phyloP scores from a whole-genome alignment of 1,139 yeast species.

The Groenewaldozyma sp. region DNA sequence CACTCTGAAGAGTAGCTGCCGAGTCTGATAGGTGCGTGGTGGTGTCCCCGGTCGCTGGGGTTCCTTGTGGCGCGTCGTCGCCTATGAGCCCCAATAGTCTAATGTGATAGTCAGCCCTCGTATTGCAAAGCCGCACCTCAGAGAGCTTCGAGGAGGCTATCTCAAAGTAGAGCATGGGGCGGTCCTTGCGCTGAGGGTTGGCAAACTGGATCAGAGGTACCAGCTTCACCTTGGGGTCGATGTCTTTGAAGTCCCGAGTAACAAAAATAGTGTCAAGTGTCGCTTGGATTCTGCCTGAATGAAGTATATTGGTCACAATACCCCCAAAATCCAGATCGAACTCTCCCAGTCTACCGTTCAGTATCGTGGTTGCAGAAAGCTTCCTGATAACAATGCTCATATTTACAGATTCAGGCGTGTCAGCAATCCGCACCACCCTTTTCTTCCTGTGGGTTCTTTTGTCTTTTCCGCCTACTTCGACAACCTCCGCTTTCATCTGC shows the following conservation, averaged over 20 bases:
- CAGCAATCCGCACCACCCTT: slow-evolving; percentile 5
- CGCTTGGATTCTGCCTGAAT: slow-evolving; percentile 8
- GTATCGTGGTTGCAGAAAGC: slow-evolving; percentile 7
- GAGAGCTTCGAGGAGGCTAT: slow-evolving; percentile 12
- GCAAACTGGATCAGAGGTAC: slow-evolving; percentile 19
- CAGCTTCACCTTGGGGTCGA: slow-evolving; percentile 14
- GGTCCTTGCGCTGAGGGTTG: slow-evolving; percentile 15
- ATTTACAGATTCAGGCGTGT: slow-evolving; percentile 3
- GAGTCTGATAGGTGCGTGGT: slow-evolving; percentile 7
- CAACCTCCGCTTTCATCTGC: not conserved
- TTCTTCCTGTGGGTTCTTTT: not conserved
- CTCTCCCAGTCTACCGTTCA: slow-evolving; percentile 13
- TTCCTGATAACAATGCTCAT: slow-evolving; percentile 4
- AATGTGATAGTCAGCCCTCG: slow-evolving; percentile 23
- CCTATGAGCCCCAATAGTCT: slow-evolving; percentile 21
- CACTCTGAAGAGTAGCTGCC: slow-evolving; percentile 10
- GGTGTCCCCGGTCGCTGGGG: slow-evolving; percentile 9
- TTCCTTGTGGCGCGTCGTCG: slow-evolving; percentile 7
- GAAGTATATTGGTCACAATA: slow-evolving; percentile 14
- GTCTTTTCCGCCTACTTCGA: not conserved
- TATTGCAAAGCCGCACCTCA: slow-evolving; percentile 17
- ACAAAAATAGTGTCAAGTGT: slow-evolving; percentile 12
- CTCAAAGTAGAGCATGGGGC: slow-evolving; percentile 18
- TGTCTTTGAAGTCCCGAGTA: slow-evolving; percentile 17
- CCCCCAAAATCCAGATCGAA: slow-evolving; percentile 25